Percentiles rank a stretch among this genome's conserved stretches.
Conservation (phyloP, 441 rosid genomes). For the Brassica balearica region DNA sequence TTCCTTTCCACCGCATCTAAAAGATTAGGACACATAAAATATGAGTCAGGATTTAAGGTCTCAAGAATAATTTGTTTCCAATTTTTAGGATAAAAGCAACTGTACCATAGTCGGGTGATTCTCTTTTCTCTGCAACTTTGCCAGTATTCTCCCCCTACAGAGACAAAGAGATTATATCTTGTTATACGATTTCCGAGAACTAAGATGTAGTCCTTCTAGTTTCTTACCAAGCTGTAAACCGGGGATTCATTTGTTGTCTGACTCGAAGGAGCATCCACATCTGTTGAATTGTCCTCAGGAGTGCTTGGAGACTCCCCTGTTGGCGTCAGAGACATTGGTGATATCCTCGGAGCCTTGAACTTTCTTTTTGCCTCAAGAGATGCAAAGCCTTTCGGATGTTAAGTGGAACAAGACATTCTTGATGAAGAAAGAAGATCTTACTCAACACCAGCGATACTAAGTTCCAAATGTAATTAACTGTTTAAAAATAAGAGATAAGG, state of each 20-base stretch:
- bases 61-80: conserved; percentile 5
- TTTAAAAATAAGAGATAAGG: conserved; percentile 21
- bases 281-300: conserved; percentile 40
- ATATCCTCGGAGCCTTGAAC: conserved; percentile 73
- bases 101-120: conserved; percentile 54
- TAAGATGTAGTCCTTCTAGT: conserved; percentile 25
- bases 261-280: conserved; percentile 47
- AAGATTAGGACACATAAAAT: conserved; percentile 37
- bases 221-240: conserved; percentile 48
- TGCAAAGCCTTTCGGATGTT: conserved; percentile 74
- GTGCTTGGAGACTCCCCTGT: conserved; percentile 46
- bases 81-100: conserved; percentile 22
- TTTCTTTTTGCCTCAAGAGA: conserved; percentile 86
- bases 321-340: conserved; percentile 56
- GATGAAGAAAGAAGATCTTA: background rate
- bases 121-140: conserved; percentile 48
- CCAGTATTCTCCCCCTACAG: conserved; percentile 54
- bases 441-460: background rate
- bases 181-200: conserved; percentile 20
- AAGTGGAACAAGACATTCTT: conserved; percentile 37
- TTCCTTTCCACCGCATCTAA: conserved; percentile 42
- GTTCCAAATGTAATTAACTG: conserved; percentile 19
- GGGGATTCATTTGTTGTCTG: conserved; percentile 38
- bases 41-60: conserved; percentile 22
- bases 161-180: conserved; percentile 29